Evolutionary conservation across 2,329 filamentous ascomycete genomes (phyloP), one percentile per base, ranked within the genome.

Genomic region (Xylaria polymorpha): DNA sequence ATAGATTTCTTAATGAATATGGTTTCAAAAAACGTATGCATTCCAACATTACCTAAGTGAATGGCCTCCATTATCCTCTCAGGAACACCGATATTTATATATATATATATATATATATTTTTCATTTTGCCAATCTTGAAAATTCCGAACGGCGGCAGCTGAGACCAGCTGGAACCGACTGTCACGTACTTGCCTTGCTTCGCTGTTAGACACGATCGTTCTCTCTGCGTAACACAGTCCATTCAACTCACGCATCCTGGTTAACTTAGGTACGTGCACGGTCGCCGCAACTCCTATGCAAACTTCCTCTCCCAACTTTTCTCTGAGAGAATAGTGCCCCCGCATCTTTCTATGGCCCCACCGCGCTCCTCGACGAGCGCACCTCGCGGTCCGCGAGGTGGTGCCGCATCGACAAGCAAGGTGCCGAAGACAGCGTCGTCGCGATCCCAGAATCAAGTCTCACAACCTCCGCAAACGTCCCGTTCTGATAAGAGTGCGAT

Each of bases 341-440:
- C 2, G 6, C 14, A 25, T 57, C 29, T 43, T 29, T 20, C 37
- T 1, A 86, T 85, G 83, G 81, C 85, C 37, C 81, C 84, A 1
- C 85, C 83, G 56, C 76, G 79, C 68, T 74, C 82, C 0, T 72
- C 80, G 3, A 74, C 78, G 4, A 74, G 78, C 9, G 72, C 77
- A 12, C 66, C 76, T 37, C 82, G 83, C 44, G 82, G 81, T 32
- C 12, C 66, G 44, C 64, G 81, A 7, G 70, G 73, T 29, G 46
- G 64, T 18, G 50, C 57, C 12, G n/a, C 66, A 51, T 46, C 70
- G 20, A 58, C 67, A n/a, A 55, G 32, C 41, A 74, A 72, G 35
- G 22, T 63, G 2, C 46, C 69, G 20, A 67, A 70, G 15, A 67
- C 71, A 29, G 29, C 70, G 4, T 67, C 71, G 5, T 73, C 74